phyloP scores from a whole-genome alignment of 169 alveolate species.

The Ichthyophthirius multifiliis region DNA sequence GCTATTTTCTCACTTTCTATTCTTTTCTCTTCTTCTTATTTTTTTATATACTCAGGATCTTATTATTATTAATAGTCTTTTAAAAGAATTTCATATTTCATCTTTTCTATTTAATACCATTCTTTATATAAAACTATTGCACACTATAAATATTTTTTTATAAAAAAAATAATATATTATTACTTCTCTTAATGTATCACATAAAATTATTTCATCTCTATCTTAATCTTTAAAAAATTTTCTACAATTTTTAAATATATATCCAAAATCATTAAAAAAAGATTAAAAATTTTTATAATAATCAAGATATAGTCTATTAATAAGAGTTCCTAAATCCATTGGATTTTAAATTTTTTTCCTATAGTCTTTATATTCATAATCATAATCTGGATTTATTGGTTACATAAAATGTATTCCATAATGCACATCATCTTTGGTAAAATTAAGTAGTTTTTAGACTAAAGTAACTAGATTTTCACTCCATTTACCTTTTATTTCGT shows the following conservation, averaged over 20 bases:
- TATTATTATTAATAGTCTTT: neutral
- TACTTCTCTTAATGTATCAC: slow-evolving; percentile 62
- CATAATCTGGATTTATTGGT: slow-evolving; percentile 91
- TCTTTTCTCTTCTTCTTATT: slow-evolving; percentile 1
- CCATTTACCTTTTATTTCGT: slow-evolving; percentile 63
- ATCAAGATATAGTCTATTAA: slow-evolving; percentile 60
- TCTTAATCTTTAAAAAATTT: slow-evolving; percentile 34
- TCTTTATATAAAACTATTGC: neutral
- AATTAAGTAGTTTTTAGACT: slow-evolving; percentile 52
- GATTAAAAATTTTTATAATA: slow-evolving; percentile 61
- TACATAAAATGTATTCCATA: slow-evolving; percentile 76
- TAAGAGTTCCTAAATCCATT: slow-evolving; percentile 76
- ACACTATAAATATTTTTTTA: neutral
- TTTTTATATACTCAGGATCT: slow-evolving; percentile 3
- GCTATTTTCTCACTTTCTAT: neutral
- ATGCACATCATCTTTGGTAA: slow-evolving; percentile 35
- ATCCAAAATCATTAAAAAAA: slow-evolving; percentile 80
- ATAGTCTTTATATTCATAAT: slow-evolving; percentile 77
- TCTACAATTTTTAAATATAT: slow-evolving; percentile 77
- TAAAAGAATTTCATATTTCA: neutral
- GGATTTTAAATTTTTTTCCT: slow-evolving; percentile 64
- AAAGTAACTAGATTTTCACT: slow-evolving; percentile 51
- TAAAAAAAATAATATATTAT: neutral
- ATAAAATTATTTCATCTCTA: slow-evolving; percentile 41
- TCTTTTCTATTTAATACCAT: neutral